Conservation (phyloP, 371 early-diverging fungal species). For the Mortierella sp. region DNA sequence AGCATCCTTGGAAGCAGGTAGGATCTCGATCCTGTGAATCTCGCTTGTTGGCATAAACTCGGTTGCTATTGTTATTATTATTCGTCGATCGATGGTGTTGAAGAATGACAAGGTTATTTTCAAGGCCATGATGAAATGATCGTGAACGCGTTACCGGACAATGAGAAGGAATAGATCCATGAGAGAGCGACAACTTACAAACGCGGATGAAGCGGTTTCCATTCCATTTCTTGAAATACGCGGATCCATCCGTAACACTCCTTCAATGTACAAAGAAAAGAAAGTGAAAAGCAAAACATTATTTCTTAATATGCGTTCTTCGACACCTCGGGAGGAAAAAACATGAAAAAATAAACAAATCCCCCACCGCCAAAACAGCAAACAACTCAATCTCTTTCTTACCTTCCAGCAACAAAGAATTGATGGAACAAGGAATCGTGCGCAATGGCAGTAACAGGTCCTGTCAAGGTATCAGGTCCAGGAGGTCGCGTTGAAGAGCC, state of each 20-base stretch:
- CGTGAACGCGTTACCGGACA: no score
- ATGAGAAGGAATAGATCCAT: background rate
- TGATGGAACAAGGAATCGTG: slow-evolving; percentile 45
- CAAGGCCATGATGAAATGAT: no score
- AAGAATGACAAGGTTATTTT: background rate
- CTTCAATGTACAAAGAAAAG: background rate
- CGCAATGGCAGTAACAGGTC: slow-evolving; percentile 43
- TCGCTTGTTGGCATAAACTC: slow-evolving; percentile 49
- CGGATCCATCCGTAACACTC: slow-evolving; percentile 32
- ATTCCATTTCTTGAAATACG: slow-evolving; percentile 53
- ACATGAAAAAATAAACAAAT: background rate
- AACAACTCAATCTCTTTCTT: background rate
- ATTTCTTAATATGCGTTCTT: background rate
- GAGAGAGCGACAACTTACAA: slow-evolving; percentile 23
- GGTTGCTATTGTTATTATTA: slow-evolving; percentile 18
- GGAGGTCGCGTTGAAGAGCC: slow-evolving; percentile 21
- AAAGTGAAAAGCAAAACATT: background rate
- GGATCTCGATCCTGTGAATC: slow-evolving; percentile 37
- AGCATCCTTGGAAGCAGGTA: slow-evolving; percentile 34
- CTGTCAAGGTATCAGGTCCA: slow-evolving; percentile 23
- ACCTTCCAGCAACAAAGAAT: slow-evolving; percentile 51
- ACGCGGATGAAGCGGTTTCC: slow-evolving; percentile 34
- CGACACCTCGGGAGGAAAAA: background rate
- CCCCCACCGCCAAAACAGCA: background rate
- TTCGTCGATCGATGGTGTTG: background rate